Evolutionary conservation across 129 eudicot genomes (phyloP).

Genomic region (Pulicaria dysenterica): DNA sequence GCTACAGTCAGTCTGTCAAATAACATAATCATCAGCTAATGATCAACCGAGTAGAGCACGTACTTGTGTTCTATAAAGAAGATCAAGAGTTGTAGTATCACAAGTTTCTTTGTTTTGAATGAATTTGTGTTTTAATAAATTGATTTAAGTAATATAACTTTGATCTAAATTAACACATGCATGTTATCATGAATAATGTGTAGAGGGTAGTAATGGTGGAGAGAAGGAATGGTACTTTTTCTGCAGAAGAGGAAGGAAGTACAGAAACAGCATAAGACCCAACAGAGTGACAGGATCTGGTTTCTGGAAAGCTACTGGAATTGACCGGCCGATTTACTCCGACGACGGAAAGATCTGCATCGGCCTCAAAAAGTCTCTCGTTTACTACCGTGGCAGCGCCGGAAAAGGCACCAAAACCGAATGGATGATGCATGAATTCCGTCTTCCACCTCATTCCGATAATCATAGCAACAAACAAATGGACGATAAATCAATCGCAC

Average conservation of each 20-base stretch:
- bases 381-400: conserved; percentile 76
- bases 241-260: conserved; percentile 93
- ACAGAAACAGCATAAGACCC: conserved; percentile 88
- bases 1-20: no score
- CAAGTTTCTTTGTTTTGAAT: not conserved
- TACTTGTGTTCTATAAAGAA: not conserved
- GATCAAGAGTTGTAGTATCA: not conserved
- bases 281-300: conserved; percentile 96
- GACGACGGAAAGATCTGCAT: conserved; percentile 48
- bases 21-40: no score
- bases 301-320: conserved; percentile 97
- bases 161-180: not conserved
- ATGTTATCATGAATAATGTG: not conserved
- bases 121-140: not conserved
- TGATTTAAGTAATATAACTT: not conserved
- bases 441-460: conserved; percentile 56
- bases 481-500: conserved; percentile 34
- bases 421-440: conserved; percentile 94
- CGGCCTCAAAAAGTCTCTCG: conserved; percentile 79
- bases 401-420: conserved; percentile 90
- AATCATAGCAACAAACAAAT: conserved; percentile 20
- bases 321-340: conserved; percentile 70
- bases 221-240: conserved; percentile 94
- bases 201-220: conserved; percentile 62
- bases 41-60: no score